phyloP scores from a whole-genome alignment of 805 yeast genomes.

The Diddensiella caesifluorescens region DNA sequence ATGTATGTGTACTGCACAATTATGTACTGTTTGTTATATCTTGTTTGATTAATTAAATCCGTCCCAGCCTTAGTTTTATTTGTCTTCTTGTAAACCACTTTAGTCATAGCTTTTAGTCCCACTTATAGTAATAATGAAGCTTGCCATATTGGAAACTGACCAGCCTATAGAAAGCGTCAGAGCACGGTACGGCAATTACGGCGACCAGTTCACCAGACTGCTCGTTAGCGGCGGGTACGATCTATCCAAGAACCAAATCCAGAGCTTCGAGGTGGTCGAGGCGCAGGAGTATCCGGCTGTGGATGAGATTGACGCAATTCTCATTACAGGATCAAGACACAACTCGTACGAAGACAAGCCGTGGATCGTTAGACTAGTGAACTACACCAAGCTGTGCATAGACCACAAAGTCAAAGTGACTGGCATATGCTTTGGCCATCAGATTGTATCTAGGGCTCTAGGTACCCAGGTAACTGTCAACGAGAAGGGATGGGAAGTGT shows the following conservation, averaged over 20 bases:
- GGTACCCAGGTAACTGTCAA: constrained; percentile 57
- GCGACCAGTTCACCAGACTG: constrained; percentile 28
- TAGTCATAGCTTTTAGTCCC: too few relatives aligned
- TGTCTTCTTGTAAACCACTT: too few relatives aligned
- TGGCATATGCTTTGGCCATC: constrained; percentile 85
- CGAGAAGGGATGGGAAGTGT: constrained; percentile 68
- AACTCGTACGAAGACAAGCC: constrained; percentile 31
- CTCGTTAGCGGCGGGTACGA: constrained; percentile 27
- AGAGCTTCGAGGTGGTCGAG: constrained; percentile 29
- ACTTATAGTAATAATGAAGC: constrained; percentile 6
- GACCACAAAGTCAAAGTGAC: constrained; percentile 22
- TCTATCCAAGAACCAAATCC: constrained; percentile 14
- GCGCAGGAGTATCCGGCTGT: constrained; percentile 27
- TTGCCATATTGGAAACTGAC: constrained; percentile 36
- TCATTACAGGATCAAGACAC: constrained; percentile 36
- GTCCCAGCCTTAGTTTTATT: too few relatives aligned
- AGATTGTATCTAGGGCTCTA: constrained; percentile 60
- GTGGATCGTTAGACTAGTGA: constrained; percentile 35
- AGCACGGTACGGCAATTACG: constrained; percentile 31
- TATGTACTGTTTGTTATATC: constrained; percentile 50
- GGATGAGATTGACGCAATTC: constrained; percentile 28
- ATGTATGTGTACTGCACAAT: too few relatives aligned
- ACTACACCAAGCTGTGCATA: constrained; percentile 22
- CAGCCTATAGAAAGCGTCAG: constrained; percentile 25
- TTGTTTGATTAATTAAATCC: constrained; percentile 40